phyloP scores from a whole-genome alignment of 352 stramenopile species.

The Globisporangium cystogenes region DNA sequence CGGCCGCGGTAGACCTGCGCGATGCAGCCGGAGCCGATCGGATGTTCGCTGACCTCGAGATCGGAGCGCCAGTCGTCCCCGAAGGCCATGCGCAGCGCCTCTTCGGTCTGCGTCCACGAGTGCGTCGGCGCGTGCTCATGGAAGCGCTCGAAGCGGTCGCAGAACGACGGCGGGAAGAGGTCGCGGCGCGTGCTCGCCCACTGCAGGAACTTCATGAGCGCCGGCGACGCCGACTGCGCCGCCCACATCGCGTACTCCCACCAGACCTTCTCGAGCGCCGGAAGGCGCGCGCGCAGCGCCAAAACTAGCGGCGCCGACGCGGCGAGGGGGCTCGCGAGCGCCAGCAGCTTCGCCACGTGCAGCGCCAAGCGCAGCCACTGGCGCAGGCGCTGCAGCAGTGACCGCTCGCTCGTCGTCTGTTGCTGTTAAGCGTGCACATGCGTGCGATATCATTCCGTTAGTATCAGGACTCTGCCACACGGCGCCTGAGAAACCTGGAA shows the following conservation, averaged over 20 bases:
- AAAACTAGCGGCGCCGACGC: conserved; percentile 40
- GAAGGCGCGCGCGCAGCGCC: conserved; percentile 16
- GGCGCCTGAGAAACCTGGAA: neutral
- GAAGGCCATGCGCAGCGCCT: conserved; percentile 79
- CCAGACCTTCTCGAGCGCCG: conserved; percentile 41
- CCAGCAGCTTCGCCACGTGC: conserved; percentile 57
- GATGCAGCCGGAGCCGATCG: conserved; percentile 91
- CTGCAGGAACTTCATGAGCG: conserved; percentile 95
- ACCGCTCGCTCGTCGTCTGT: conserved; percentile 9
- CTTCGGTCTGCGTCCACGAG: conserved; percentile 84
- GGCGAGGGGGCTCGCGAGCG: conserved; percentile 40
- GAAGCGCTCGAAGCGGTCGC: conserved; percentile 87
- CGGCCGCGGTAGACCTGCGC: conserved; percentile 92
- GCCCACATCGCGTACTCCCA: conserved; percentile 62
- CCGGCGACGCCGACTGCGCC: conserved; percentile 73
- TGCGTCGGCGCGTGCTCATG: conserved; percentile 88
- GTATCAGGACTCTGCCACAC: neutral
- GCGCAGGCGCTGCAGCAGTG: conserved; percentile 26
- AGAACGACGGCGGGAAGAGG: conserved; percentile 90
- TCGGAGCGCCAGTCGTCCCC: conserved; percentile 68
- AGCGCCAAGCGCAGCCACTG: conserved; percentile 40
- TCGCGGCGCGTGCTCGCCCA: conserved; percentile 94
- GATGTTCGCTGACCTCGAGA: conserved; percentile 47
- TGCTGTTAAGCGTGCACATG: neutral
- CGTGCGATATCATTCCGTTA: neutral